Conservation (phyloP, 148 eudicot genomes). For the Dianthus caryophyllus region DNA sequence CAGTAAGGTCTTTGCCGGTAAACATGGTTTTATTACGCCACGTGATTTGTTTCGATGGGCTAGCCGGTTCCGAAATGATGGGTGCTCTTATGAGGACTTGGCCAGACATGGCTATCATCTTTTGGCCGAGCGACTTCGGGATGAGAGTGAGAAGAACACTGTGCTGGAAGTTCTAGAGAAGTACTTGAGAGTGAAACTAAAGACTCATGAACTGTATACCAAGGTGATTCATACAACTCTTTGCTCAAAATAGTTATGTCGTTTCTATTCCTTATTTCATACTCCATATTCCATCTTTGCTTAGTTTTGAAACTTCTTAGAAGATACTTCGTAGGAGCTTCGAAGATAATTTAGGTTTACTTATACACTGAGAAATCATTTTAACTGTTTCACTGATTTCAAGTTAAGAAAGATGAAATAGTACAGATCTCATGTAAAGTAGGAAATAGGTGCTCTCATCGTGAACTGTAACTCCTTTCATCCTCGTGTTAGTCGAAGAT, state of each 20-base stretch:
- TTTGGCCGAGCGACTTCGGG: slow-evolving; percentile 87
- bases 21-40: slow-evolving; percentile 95
- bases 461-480: too few relatives aligned
- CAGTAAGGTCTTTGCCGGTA: slow-evolving; percentile 94
- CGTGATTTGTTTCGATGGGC: slow-evolving; percentile 98
- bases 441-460: too few relatives aligned
- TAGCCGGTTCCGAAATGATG: slow-evolving; percentile 60
- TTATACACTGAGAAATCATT: not conserved
- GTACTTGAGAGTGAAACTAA: slow-evolving; percentile 47
- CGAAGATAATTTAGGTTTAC: not conserved
- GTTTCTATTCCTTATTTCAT: not conserved
- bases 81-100: slow-evolving; percentile 62
- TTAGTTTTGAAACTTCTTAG: not conserved
- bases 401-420: too few relatives aligned
- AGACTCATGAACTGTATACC: slow-evolving; percentile 46
- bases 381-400: not conserved
- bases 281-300: not conserved
- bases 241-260: not conserved
- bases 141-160: slow-evolving; percentile 62
- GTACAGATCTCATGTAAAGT: too few relatives aligned
- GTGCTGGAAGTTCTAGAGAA: slow-evolving; percentile 78
- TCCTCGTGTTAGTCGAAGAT: too few relatives aligned
- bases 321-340: not conserved
- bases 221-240: slow-evolving; percentile 39
- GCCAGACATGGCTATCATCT: slow-evolving; percentile 85